Base-by-base conservation (phyloP, 805 yeast species). In the Ogataea trehalophila region DNA sequence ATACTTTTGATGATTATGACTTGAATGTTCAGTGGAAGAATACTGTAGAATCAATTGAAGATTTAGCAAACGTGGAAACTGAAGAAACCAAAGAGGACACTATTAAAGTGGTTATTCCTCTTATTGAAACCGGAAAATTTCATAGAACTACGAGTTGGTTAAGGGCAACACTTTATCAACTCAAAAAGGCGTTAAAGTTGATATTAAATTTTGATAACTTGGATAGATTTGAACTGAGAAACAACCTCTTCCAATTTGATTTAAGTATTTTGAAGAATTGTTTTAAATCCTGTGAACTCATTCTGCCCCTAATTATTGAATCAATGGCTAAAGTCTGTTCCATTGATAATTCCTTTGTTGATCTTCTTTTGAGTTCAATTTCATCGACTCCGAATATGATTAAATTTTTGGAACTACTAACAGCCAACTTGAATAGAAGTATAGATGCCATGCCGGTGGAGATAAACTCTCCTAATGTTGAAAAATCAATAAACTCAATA, bases 71-170 rank as follows among this genome's bases (percentile, higher is more conserved):
- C 11, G 7, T 18, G 2, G 23, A 42, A 9, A 39, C 46, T 16
- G 33, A 26, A 2, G 42, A 23, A 2, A 23, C 11, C 11, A 35
- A 37, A n/a, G 23, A 22, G 7, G n/a, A 17, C 26, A 48, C 48
- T 13, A 33, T 58, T 13, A 48, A 44, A 9, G 57, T 58, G 8
- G 29, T 47, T 5, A 55, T 59, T 13, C 58, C 63, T 9, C 49
- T 52, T n/a, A 20, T 14, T 16, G 29, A 36, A 17, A 33, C 20
- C 1, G 47, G 46, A 9, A 57, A 54, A 18, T 31, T 43, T 5
- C 67, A 62, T 51, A 66, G 86, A 56, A 72, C 77, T 5, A 66
- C 67, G 6, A 54, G 73, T 15, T 82, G 88, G 88, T 58, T 80
- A n/a, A 67, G 60, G 14, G 81, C 75, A 0, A 79, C 85, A 0